Evolutionary conservation across 2,329 filamentous ascomycete genomes (phyloP), one percentile per base, ranked within the genome.

Genomic region (Dothidotthia symphoricarpi): DNA sequence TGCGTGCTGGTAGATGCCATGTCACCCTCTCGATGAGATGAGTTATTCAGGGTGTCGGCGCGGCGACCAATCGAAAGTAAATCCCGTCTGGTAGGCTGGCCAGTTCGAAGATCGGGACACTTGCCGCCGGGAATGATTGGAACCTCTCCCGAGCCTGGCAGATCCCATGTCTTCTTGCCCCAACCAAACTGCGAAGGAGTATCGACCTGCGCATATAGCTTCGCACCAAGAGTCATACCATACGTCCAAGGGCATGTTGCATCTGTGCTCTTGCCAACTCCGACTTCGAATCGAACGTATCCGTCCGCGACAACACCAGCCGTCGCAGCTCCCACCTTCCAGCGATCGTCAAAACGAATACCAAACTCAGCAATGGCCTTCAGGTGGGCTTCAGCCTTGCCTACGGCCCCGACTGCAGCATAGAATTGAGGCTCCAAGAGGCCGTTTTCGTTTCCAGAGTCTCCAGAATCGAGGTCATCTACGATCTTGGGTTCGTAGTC

Each of bases 341-440:
- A 39, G n/a, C 31, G 26, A 11, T 39, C 36, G 17, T 29, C 36
- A 24, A 39, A 39, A 12, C 36, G 36, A 34, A 39, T 28, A 17
- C 36, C 36, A 34, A 39, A 39, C 30, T 39, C 36, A 17, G 36
- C 36, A 27, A 28, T 16, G 14, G 36, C 36, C 30, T 14, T 29
- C 28, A 39, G 31, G 12, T 39, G 25, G 12, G 27, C 17, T 27
- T 27, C 27, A 28, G 27, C 30, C 17, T 39, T 16, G 6, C 36
- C 30, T 24, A 24, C 24, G 9, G 36, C 36, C 26, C 14, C 16
- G n/a, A 39, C 25, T 12, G 24, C 30, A 16, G 36, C 36, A 24
- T 39, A 39, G 24, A 39, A 39, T 31, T 39, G 16, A 27, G 36
- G 36, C 25, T 39, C 31, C 24, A 32, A 11, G 19, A 39, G 30